Evolutionary conservation across 176 grass and related monocot species (phyloP), one percentile per base, ranked within the genome.

Genomic region (Canna indica): DNA sequence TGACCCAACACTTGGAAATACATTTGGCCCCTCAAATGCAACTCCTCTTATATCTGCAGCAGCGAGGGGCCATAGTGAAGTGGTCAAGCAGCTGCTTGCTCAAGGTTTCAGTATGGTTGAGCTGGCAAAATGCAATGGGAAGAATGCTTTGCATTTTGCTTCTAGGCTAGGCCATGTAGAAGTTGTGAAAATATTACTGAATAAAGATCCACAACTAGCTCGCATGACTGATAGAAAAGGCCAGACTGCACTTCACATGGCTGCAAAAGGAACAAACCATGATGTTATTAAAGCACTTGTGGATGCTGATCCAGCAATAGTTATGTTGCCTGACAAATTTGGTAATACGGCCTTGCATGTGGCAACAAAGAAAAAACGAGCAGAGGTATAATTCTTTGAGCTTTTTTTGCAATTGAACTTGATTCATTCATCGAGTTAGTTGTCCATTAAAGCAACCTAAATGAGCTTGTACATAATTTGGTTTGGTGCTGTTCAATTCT

Each of bases 241-340:
- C 14, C 71, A 73, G 54, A 73, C 71, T 17, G 71, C 71, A 2
- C 36, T 73, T 33, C 71, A 73, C 36, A 73, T 73, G 71, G 71
- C 71, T 17, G 71, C 53, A 2, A 73, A 73, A 26, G 71, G 71
- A 26, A 58, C 53, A 3, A 57, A 42, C 53, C 24, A 15, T 12
- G 71, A 57, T 22, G 71, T 73, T 17, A 8, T 73, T n/a, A 42
- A 36, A 42, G 71, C 71, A 25, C 35, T 73, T 14, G 71, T 73
- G 11, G 35, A 73, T 24, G 71, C 71, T 3, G 71, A 73, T 59
- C 71, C 71, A 7, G 71, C 71, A 34, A 73, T 73, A 3, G 71
- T 73, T 15, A 73, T 73, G 71, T 8, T 73, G 31, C 71, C 71
- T 2, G 71, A 73, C 50, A 73, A 59, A 41, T 39, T 16, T 24